Evolutionary conservation across 1,139 yeast species (phyloP).

Genomic region (Pichia terricola): DNA sequence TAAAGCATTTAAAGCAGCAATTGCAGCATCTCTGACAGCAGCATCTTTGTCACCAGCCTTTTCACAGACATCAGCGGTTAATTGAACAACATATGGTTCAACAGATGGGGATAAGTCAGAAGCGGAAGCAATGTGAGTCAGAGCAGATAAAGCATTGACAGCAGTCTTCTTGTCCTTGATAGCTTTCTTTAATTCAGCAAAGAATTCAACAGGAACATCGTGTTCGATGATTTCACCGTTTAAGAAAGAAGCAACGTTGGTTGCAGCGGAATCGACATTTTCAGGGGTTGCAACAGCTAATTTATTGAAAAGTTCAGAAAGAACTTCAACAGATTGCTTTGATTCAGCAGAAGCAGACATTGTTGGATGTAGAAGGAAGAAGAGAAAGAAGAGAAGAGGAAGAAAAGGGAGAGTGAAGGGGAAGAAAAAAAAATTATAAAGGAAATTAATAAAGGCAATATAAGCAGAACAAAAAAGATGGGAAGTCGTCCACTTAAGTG

Average conservation of each 20-base stretch:
- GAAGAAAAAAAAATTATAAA: background rate
- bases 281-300: conserved; percentile 81
- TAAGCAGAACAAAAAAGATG: conserved; percentile 1
- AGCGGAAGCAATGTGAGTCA: conserved; percentile 73
- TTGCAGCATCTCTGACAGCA: conserved; percentile 62
- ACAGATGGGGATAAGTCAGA: conserved; percentile 81
- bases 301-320: conserved; percentile 88
- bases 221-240: conserved; percentile 97
- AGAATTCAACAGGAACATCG: conserved; percentile 91
- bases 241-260: conserved; percentile 85
- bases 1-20: conserved; percentile 65
- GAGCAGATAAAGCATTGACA: conserved; percentile 75
- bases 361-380: conserved; percentile 1
- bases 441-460: background rate
- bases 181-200: conserved; percentile 65
- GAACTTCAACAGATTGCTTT: conserved; percentile 67
- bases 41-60: conserved; percentile 88
- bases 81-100: conserved; percentile 84
- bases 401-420: background rate
- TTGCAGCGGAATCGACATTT: conserved; percentile 78
- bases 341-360: conserved; percentile 61
- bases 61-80: conserved; percentile 59
- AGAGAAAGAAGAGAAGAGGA: background rate
- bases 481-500: background rate
- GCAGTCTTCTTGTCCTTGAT: conserved; percentile 69